Conservation (phyloP, 2,329 filamentous ascomycete species). For the Arthroderma sp. region DNA sequence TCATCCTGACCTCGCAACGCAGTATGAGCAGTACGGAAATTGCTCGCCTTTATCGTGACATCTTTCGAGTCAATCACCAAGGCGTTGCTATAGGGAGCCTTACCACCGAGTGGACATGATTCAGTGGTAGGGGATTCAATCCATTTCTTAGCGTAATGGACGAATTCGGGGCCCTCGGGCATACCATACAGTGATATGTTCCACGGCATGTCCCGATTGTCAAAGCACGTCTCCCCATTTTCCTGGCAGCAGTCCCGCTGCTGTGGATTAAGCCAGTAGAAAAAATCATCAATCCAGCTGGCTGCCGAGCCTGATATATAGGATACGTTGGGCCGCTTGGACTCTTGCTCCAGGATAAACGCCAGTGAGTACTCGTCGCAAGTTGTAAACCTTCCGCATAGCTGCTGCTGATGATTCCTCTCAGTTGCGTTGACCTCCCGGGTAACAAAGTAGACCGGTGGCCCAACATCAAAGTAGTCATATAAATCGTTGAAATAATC, state of each 20-base stretch:
- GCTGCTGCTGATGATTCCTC: constrained; percentile 61
- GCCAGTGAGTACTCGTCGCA: constrained; percentile 73
- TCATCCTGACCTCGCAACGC: constrained; percentile 78
- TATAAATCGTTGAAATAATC: constrained; percentile 95
- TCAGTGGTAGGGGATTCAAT: constrained; percentile 65
- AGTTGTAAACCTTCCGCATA: constrained; percentile 83
- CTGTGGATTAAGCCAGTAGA: constrained; percentile 87
- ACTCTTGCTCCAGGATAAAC: constrained; percentile 85
- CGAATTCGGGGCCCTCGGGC: constrained; percentile 85
- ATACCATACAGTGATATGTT: constrained; percentile 81
- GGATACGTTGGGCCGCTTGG: constrained; percentile 74
- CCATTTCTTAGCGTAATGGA: constrained; percentile 75
- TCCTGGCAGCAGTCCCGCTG: constrained; percentile 61
- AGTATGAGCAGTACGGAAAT: constrained; percentile 85
- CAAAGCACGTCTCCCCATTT: constrained; percentile 61
- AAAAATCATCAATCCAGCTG: constrained; percentile 94
- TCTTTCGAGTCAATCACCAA: constrained; percentile 60
- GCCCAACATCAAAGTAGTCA: constrained; percentile 77
- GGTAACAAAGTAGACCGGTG: constrained; percentile 93
- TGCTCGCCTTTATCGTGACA: constrained; percentile 61
- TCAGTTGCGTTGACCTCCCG: constrained; percentile 66
- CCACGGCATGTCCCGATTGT: constrained; percentile 64
- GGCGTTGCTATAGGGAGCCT: constrained; percentile 74
- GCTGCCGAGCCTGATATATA: constrained; percentile 81
- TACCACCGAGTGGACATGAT: constrained; percentile 75